Base-by-base conservation (phyloP, 1,284 basidiomycete genomes). In the Stereum hirsutum region DNA sequence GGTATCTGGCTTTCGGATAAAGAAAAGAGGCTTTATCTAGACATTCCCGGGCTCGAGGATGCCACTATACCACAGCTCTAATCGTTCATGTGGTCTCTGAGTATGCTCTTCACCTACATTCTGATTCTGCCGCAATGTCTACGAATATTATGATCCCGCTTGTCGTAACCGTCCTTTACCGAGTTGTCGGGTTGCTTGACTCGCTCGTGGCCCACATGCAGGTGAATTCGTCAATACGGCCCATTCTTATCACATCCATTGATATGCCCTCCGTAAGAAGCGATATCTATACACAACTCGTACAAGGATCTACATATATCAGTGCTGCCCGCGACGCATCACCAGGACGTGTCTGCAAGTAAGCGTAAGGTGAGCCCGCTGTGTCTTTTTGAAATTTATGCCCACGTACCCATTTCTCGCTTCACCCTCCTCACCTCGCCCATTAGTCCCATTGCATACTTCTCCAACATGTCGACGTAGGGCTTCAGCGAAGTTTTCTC, bases 381-480 rank as follows among this genome's bases (percentile, higher is more conserved):
- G 14, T n/a, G n/a, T n/a, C n/a, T n/a, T n/a, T n/a, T n/a, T 15
- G 19, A 30, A 15, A 12, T 5, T 10, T 7, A 19, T 20, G 4
- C 19, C 12, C 30, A 43, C 50, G 39, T 32, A 52, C 51, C 43
- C 25, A 34, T 41, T 23, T 37, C 70, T 34, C 74, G 69, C 58
- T 74, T 83, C 24, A 57, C 65, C 49, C 52, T 67, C 49, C 78
- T 65, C 28, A 73, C 70, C 48, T 79, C 74, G 15, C 75, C 72
- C 76, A 86, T 77, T 37, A 87, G 58, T 23, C 59, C 60, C 44
- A 59, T 49, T 12, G 69, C 72, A 56, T 97, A 89, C 54, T 72
- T 72, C 49, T 98, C 89, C 49, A 99, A 68, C 69, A 96, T 77
- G 39, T 94, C 88, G 28, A 99, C 83, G 56, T 93, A 98, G 3